A percentile compares a stretch with the other conserved stretches of the same genome.
Conservation (phyloP, 768 basidiomycete species). For the Russula vinacea region DNA sequence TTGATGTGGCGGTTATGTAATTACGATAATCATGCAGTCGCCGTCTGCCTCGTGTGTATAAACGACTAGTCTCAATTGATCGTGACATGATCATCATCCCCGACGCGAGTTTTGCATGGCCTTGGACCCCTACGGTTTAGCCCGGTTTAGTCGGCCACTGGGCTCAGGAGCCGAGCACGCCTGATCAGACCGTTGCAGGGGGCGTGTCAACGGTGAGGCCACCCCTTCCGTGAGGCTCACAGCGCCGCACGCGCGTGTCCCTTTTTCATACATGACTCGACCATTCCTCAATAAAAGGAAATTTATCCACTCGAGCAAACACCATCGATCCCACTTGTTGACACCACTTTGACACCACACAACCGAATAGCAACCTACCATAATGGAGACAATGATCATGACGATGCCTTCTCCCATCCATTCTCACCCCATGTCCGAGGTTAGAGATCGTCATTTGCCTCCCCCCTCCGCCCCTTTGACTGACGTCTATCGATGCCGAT, state of each 20-base stretch:
- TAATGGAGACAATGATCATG: slow-evolving; percentile 28
- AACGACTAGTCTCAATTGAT: slow-evolving; percentile 1
- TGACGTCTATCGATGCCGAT: slow-evolving; percentile 4
- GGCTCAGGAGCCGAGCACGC: slow-evolving; percentile 22
- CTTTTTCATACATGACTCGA: slow-evolving; percentile 15
- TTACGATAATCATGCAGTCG: slow-evolving; percentile 17
- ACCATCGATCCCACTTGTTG: background rate
- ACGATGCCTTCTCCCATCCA: slow-evolving; percentile 26
- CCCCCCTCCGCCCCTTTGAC: background rate
- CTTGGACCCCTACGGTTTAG: slow-evolving; percentile 7
- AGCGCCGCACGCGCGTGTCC: slow-evolving; percentile 19
- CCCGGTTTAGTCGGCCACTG: background rate
- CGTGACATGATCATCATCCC: slow-evolving; percentile 10
- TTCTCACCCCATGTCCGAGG: slow-evolving; percentile 26
- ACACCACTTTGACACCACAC: background rate
- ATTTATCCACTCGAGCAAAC: background rate
- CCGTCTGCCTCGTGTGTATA: slow-evolving; percentile 13
- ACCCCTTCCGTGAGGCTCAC: slow-evolving; percentile 9
- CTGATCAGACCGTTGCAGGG: slow-evolving; percentile 20
- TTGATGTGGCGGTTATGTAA: slow-evolving; percentile 5
- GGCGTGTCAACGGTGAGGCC: slow-evolving; percentile 18
- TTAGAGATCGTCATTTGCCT: background rate
- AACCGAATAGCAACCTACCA: background rate
- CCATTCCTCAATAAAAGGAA: slow-evolving; percentile 18
- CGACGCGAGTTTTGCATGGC: background rate